phyloP scores from a whole-genome alignment of 177 flowering plant genomes.

The Vitis hybrid region DNA sequence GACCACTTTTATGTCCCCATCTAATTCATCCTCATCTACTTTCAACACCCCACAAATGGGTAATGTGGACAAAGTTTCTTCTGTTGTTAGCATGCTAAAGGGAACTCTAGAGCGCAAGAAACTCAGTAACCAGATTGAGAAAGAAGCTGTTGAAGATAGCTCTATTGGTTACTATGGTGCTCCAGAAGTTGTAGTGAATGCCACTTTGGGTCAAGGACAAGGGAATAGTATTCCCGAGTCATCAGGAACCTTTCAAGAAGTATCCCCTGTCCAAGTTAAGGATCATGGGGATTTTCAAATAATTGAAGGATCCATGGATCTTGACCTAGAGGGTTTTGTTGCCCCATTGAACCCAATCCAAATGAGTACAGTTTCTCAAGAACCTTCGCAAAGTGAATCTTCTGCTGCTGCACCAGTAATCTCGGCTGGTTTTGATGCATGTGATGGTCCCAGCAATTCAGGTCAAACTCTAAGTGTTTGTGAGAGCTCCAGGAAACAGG shows the following conservation, averaged over 20 bases:
- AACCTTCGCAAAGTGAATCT: constrained; percentile 77
- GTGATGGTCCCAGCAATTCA: constrained; percentile 65
- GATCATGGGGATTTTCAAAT: constrained; percentile 28
- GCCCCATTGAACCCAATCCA: constrained; percentile 37
- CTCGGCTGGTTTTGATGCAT: constrained; percentile 58
- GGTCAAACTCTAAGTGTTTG: constrained; percentile 45
- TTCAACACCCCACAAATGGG: constrained; percentile 36
- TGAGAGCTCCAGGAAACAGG: constrained; percentile 53
- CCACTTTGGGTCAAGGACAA: constrained; percentile 25
- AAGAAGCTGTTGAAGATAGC: constrained; percentile 39
- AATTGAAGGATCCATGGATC: constrained; percentile 32
- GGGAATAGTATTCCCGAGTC: constrained; percentile 25
- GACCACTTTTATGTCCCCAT: constrained; percentile 48
- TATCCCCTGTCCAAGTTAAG: constrained; percentile 27
- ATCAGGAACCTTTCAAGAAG: constrained; percentile 24
- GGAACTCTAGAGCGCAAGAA: constrained; percentile 71
- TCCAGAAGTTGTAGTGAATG: constrained; percentile 28
- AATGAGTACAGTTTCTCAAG: constrained; percentile 41
- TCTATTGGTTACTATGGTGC: constrained; percentile 31
- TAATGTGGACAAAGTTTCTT: constrained; percentile 58
- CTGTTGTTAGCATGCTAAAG: constrained; percentile 79
- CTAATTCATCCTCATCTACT: constrained; percentile 58
- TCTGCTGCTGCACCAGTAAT: constrained; percentile 67
- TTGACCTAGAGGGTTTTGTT: constrained; percentile 41
- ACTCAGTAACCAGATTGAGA: constrained; percentile 33